A percentile compares a stretch with the other conserved stretches of the same genome.
Conservation (phyloP, 2,329 filamentous ascomycete genomes). For the Lachnellula cervina region DNA sequence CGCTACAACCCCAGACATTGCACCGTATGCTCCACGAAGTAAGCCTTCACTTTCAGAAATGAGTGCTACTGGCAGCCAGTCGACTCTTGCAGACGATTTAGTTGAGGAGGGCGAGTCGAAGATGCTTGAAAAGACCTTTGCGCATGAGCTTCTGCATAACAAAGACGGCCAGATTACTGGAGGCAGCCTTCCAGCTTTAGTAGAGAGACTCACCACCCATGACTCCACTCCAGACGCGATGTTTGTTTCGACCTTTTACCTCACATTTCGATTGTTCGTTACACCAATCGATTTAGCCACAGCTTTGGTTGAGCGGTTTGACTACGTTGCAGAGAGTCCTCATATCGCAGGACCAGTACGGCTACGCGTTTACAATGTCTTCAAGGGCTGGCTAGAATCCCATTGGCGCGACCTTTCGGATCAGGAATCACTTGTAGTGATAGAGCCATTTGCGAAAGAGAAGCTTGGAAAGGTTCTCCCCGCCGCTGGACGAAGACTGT, state of each 20-base stretch:
- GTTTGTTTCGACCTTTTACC: conserved; percentile 92
- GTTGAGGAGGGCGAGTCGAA: conserved; percentile 71
- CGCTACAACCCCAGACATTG: conserved; percentile 76
- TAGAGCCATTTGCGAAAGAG: conserved; percentile 73
- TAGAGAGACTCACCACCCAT: conserved; percentile 91
- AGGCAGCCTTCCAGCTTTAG: conserved; percentile 80
- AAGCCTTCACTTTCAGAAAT: conserved; percentile 64
- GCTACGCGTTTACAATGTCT: conserved; percentile 87
- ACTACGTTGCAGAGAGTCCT: conserved; percentile 78
- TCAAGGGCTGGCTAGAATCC: conserved; percentile 96
- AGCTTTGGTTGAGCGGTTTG: conserved; percentile 83
- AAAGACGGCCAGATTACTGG: conserved; percentile 94
- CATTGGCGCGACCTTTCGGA: conserved; percentile 88
- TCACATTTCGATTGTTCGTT: conserved; percentile 92
- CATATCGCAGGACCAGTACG: conserved; percentile 75
- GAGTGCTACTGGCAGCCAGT: conserved; percentile 59
- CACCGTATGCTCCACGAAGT: conserved; percentile 30
- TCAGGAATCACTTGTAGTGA: conserved; percentile 66
- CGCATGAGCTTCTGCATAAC: conserved; percentile 87
- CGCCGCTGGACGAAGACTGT: conserved; percentile 71
- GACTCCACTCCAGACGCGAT: conserved; percentile 87
- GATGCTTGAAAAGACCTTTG: conserved; percentile 86
- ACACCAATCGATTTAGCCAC: conserved; percentile 74
- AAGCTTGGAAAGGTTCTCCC: conserved; percentile 66
- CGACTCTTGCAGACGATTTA: conserved; percentile 65